Conservation (phyloP, 139 green algal species). For the Raphidocelis subcapitata region DNA sequence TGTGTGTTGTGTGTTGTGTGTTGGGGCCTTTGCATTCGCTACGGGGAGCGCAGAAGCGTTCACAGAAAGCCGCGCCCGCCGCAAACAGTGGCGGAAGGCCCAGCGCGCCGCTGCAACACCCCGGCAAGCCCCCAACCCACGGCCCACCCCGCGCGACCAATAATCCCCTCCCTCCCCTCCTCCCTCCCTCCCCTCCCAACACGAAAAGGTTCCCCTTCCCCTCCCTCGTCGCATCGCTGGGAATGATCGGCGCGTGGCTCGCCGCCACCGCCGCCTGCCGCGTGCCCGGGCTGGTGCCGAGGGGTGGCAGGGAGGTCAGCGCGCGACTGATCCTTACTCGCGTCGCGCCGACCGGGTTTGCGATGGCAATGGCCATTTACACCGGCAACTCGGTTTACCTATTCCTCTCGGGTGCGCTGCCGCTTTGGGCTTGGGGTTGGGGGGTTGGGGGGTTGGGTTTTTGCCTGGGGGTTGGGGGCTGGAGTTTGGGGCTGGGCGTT, state of each 20-base stretch:
- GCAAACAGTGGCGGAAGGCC: too few species aligned
- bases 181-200: too few species aligned
- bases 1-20: too few species aligned
- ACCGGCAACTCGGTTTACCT: constrained; percentile 19
- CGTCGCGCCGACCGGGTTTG: constrained; percentile 17
- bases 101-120: too few species aligned
- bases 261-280: neutral
- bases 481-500: neutral
- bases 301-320: neutral
- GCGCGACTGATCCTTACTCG: neutral
- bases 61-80: too few species aligned
- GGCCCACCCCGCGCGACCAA: too few species aligned
- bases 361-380: constrained; percentile 17
- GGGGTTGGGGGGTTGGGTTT: neutral
- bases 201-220: neutral
- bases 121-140: too few species aligned
- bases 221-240: constrained; percentile 2
- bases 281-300: neutral
- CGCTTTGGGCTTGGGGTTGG: too few species aligned
- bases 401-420: constrained; percentile 15
- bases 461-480: neutral
- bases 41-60: too few species aligned
- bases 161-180: too few species aligned
- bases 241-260: constrained; percentile 14
- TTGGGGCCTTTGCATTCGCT: too few species aligned